Conservation (phyloP, 2,329 filamentous ascomycete species). For the Botrytis squamosa region DNA sequence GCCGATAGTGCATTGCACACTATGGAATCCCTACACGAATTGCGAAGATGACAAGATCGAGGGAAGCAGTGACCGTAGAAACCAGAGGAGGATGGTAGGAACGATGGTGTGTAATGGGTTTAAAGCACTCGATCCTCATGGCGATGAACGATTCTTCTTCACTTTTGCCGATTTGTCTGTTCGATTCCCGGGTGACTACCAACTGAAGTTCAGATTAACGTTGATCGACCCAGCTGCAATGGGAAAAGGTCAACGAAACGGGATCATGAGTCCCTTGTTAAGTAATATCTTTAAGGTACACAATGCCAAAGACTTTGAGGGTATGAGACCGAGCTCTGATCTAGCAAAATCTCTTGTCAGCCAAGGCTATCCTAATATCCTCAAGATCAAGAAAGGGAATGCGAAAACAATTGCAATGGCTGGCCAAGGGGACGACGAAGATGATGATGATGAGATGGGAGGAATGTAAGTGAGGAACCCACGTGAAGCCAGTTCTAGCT, state of each 20-base stretch:
- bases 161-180: conserved; percentile 82
- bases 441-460: conserved; percentile 31
- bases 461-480: conserved; percentile 14
- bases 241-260: conserved; percentile 40
- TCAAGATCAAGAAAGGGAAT: conserved; percentile 84
- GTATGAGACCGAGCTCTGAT: conserved; percentile 75
- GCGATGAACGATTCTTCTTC: conserved; percentile 77
- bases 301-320: conserved; percentile 82
- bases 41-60: conserved; percentile 69
- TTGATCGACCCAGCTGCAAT: conserved; percentile 55
- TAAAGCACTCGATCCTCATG: conserved; percentile 70
- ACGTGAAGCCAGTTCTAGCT: not conserved
- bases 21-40: conserved; percentile 67
- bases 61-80: conserved; percentile 58
- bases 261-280: conserved; percentile 52
- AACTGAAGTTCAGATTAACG: conserved; percentile 71
- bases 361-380: conserved; percentile 67
- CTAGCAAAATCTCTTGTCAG: conserved; percentile 72
- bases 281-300: conserved; percentile 71
- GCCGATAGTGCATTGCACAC: conserved; percentile 65
- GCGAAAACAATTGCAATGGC: conserved; percentile 50
- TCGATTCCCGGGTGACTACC: conserved; percentile 72
- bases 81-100: conserved; percentile 76
- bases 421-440: conserved; percentile 39
- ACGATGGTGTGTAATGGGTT: conserved; percentile 75